Percentiles rank a stretch among this genome's conserved stretches.
phyloP scores from a whole-genome alignment of 441 rosid species.

The Pelargonium cotyledonis region DNA sequence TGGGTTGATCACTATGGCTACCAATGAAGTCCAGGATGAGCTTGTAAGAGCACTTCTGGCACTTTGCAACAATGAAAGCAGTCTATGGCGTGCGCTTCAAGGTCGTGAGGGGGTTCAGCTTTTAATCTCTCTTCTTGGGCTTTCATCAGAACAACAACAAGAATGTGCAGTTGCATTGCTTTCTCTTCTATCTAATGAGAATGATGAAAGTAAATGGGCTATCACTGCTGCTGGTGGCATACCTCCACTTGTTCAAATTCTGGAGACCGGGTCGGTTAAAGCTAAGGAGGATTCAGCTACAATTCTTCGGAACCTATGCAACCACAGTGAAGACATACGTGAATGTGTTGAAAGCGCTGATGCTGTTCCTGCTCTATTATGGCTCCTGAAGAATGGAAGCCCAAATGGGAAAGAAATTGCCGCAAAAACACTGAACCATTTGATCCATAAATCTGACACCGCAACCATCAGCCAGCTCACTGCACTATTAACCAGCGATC shows the following conservation, averaged over 20 bases:
- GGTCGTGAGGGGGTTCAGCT: constrained; percentile 99
- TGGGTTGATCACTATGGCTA: constrained; percentile 97
- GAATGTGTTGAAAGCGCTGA: constrained; percentile 99
- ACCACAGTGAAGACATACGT: constrained; percentile 99
- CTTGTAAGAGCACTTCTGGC: constrained; percentile 79
- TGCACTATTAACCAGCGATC: constrained; percentile 89
- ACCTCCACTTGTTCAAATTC: constrained; percentile 98
- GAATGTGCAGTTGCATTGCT: constrained; percentile 99
- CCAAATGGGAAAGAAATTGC: constrained; percentile 96
- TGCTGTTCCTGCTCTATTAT: constrained; percentile 98
- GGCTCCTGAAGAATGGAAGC: constrained; percentile 98
- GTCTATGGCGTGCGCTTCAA: constrained; percentile 93
- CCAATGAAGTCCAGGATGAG: constrained; percentile 93
- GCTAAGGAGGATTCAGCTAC: constrained; percentile 99
- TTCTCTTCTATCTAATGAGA: constrained; percentile 85
- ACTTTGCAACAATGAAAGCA: constrained; percentile 82
- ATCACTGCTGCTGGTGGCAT: constrained; percentile 99
- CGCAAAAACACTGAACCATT: constrained; percentile 92
- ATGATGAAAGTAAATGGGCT: constrained; percentile 99
- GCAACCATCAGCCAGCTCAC: constrained; percentile 98
- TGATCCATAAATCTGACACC: constrained; percentile 95
- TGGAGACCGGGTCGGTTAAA: constrained; percentile 96
- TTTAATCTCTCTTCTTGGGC: constrained; percentile 97
- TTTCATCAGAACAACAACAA: constrained; percentile 99
- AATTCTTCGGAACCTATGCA: constrained; percentile 92